phyloP scores from a whole-genome alignment of 140 eudicot species.

The Erigeron philadelphicus region DNA sequence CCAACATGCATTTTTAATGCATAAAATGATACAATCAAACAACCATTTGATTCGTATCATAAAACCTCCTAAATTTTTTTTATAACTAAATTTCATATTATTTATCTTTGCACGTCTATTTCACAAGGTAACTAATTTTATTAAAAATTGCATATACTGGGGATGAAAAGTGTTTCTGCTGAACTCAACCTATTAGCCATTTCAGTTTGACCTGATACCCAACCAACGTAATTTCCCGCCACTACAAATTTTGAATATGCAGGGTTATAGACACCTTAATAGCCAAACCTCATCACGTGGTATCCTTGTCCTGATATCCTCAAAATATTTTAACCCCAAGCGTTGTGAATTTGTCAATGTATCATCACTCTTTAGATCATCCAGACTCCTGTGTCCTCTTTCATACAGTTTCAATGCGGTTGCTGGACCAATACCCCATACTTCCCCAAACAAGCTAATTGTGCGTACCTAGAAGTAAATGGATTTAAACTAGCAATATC shows the following conservation, averaged over 20 bases:
- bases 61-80: background rate
- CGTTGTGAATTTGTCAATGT: conserved; percentile 71
- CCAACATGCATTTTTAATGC: background rate
- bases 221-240: background rate
- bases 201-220: background rate
- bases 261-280: conserved; percentile 10
- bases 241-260: background rate
- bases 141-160: background rate
- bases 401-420: conserved; percentile 85
- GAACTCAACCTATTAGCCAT: background rate
- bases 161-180: background rate
- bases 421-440: conserved; percentile 98
- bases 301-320: conserved; percentile 81
- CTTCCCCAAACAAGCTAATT: conserved; percentile 85
- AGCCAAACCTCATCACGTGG: conserved; percentile 78
- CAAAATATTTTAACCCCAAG: conserved; percentile 74
- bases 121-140: background rate
- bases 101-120: background rate
- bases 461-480: conserved; percentile 51
- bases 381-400: conserved; percentile 72
- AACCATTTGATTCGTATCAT: too few species aligned
- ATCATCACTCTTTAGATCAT: conserved; percentile 61
- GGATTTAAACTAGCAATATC: conserved; percentile 1
- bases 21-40: too few species aligned
- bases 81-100: background rate